These are phyloP conservation scores for Plasmopara halstedii DNA, from an alignment of 352 stramenopile genomes.

Conservation along the genomic window DNA sequence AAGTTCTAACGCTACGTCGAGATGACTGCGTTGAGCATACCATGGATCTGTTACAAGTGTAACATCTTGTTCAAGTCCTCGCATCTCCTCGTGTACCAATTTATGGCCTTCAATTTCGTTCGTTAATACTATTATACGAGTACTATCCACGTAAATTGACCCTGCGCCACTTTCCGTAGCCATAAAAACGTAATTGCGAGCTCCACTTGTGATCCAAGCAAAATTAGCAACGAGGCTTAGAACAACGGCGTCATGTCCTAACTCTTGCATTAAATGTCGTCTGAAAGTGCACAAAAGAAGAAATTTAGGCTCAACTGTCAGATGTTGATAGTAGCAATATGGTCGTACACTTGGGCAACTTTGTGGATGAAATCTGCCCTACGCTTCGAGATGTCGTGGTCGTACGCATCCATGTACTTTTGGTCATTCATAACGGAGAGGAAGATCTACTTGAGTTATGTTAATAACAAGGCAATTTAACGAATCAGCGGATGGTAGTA, in stretches of 20 bases:
- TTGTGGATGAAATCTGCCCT: slow-evolving; percentile 44
- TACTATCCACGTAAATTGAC: slow-evolving; percentile 53
- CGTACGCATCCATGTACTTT: slow-evolving; percentile 49
- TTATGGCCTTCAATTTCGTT: slow-evolving; percentile 73
- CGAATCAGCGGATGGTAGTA: too few relatives aligned
- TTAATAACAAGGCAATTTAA: too few relatives aligned
- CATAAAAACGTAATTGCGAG: slow-evolving; percentile 61
- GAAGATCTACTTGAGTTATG: too few relatives aligned
- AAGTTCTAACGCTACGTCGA: slow-evolving; percentile 28
- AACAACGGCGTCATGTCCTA: slow-evolving; percentile 38
- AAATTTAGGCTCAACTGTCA: not conserved
- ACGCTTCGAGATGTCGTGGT: slow-evolving; percentile 35
- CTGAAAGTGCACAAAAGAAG: slow-evolving; percentile 9
- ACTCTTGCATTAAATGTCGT: slow-evolving; percentile 31
- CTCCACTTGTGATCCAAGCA: slow-evolving; percentile 56
- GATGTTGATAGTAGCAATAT: not conserved
- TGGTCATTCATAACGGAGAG: slow-evolving; percentile 57
- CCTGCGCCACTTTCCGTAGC: slow-evolving; percentile 53
- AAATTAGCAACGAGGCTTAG: slow-evolving; percentile 58
- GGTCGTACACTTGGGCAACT: slow-evolving; percentile 35
- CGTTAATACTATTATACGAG: slow-evolving; percentile 43
- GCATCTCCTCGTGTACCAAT: slow-evolving; percentile 59
- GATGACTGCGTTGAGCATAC: slow-evolving; percentile 29
- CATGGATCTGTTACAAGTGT: slow-evolving; percentile 46
- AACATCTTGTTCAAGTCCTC: slow-evolving; percentile 35